Percentiles rank a stretch among this genome's conserved stretches.
phyloP scores from a whole-genome alignment of 805 yeast species.

The Lipomyces japonicus region DNA sequence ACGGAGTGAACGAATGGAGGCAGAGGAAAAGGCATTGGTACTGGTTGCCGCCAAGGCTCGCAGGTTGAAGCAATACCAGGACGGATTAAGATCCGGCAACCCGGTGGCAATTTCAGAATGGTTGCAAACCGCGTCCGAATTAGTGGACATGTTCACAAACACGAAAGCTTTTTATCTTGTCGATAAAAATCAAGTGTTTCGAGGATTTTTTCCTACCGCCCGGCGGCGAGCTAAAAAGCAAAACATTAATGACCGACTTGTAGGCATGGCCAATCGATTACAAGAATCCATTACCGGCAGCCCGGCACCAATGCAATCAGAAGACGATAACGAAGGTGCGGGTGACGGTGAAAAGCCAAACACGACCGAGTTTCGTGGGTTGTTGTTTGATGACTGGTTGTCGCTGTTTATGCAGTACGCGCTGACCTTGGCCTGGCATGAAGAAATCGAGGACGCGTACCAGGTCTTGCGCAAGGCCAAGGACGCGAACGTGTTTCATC shows the following conservation, averaged over 20 bases:
- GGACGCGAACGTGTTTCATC: slow-evolving; percentile 73
- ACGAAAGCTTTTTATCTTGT: slow-evolving; percentile 75
- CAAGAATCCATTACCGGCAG: slow-evolving; percentile 46
- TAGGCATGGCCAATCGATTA: slow-evolving; percentile 50
- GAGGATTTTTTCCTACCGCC: slow-evolving; percentile 58
- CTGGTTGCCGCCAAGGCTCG: slow-evolving; percentile 17
- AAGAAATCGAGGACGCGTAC: slow-evolving; percentile 58
- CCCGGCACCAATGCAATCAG: slow-evolving; percentile 46
- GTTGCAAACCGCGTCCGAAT: slow-evolving; percentile 77
- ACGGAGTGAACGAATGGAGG: slow-evolving; percentile 16
- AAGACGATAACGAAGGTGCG: slow-evolving; percentile 40
- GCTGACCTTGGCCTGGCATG: slow-evolving; percentile 58
- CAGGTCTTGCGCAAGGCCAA: slow-evolving; percentile 70
- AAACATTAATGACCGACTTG: slow-evolving; percentile 69
- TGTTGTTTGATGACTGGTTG: slow-evolving; percentile 79
- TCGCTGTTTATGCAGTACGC: slow-evolving; percentile 76
- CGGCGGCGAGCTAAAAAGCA: slow-evolving; percentile 50
- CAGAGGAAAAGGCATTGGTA: slow-evolving; percentile 22
- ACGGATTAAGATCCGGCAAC: slow-evolving; percentile 36
- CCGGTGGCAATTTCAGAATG: slow-evolving; percentile 67
- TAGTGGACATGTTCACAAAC: slow-evolving; percentile 76
- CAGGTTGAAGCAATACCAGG: slow-evolving; percentile 18
- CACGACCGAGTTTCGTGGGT: slow-evolving; percentile 57
- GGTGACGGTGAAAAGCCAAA: slow-evolving; percentile 42
- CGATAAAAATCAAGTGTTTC: slow-evolving; percentile 66